Evolutionary conservation across 2,329 filamentous ascomycete genomes (phyloP), one percentile per base, ranked within the genome.

Genomic region (Botrytis fabae): DNA sequence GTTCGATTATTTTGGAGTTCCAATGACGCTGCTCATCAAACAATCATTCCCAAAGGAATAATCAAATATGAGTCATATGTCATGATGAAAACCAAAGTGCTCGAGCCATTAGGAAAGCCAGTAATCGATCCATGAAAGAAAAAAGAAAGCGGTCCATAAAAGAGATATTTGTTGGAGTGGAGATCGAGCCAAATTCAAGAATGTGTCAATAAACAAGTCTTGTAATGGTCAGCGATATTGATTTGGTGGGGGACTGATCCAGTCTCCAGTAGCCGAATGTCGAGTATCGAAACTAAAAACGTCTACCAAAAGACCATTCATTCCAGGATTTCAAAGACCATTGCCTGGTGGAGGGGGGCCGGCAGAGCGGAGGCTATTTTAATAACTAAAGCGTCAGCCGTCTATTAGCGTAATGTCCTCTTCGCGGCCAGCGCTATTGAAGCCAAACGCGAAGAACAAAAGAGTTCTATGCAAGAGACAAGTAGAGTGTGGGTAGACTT

Each of bases 371-470:
- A 54, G 61, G 92, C 87, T 93, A 91, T 91, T 92, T 93, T 91
- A 92, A 88, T 90, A 88, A 92, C 91, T 93, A 91, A 90, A 85
- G 87, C 83, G 91, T 93, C 91, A 93, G 91, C 91, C 89, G 89
- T 87, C 88, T 88, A 89, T 91, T 89, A 91, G 89, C 88, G 88
- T 84, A 86, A 85, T 87, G 86, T 87, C 88, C 88, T 92, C 89
- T 86, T 84, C 85, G 87, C 88, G 90, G 88, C 88, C 88, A 93
- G 91, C 90, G 88, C 90, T 89, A 86, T 79, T 87, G 84, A 87
- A 86, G 87, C 90, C 89, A 92, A 91, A 93, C 91, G 91, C 90
- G 91, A 90, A 92, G 90, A 91, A 91, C 89, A 91, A 87, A 71
- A 42, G 8, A 16, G 18, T 59, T 35, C 38, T 16, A n/a, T 59